phyloP scores from a whole-genome alignment of 805 yeast genomes.

The Blastobotrys parvus region DNA sequence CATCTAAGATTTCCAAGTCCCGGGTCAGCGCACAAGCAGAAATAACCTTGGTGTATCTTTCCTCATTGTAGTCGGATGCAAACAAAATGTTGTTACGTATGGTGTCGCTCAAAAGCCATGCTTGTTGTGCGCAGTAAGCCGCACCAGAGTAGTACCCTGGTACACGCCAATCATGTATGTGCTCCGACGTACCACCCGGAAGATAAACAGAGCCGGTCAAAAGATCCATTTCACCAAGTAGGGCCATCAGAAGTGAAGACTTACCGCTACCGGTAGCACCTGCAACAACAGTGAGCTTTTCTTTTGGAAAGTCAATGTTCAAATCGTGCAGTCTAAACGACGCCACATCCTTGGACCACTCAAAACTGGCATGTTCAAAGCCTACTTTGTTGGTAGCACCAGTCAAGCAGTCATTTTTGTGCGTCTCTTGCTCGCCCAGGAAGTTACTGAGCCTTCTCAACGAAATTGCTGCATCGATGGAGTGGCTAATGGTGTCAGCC shows the following conservation, averaged over 20 bases:
- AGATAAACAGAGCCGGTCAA: slow-evolving; percentile 53
- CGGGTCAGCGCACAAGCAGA: slow-evolving; percentile 79
- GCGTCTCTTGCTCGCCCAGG: slow-evolving; percentile 66
- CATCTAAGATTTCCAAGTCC: slow-evolving; percentile 73
- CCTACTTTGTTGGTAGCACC: slow-evolving; percentile 46
- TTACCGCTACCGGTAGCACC: slow-evolving; percentile 94
- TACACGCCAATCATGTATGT: too few relatives aligned
- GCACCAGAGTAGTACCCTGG: slow-evolving; percentile 60
- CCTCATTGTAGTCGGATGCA: slow-evolving; percentile 55
- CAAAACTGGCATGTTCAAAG: slow-evolving; percentile 43
- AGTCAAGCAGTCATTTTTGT: slow-evolving; percentile 33
- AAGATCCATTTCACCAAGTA: slow-evolving; percentile 72
- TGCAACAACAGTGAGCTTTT: slow-evolving; percentile 66
- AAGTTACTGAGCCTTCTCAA: slow-evolving; percentile 70
- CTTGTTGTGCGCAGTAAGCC: slow-evolving; percentile 86
- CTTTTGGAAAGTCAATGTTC: slow-evolving; percentile 53
- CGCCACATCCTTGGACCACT: slow-evolving; percentile 40
- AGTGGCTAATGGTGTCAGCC: slow-evolving; percentile 72
- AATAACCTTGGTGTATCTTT: slow-evolving; percentile 64
- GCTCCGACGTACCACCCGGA: slow-evolving; percentile 57
- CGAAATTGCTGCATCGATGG: slow-evolving; percentile 78
- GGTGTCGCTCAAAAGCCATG: slow-evolving; percentile 85
- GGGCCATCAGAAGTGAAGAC: slow-evolving; percentile 71
- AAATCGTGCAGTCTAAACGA: slow-evolving; percentile 66
- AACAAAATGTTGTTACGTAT: slow-evolving; percentile 71